Evolutionary conservation across 2,329 filamentous ascomycete genomes (phyloP).

Genomic region (Pezicula neosporulosa): DNA sequence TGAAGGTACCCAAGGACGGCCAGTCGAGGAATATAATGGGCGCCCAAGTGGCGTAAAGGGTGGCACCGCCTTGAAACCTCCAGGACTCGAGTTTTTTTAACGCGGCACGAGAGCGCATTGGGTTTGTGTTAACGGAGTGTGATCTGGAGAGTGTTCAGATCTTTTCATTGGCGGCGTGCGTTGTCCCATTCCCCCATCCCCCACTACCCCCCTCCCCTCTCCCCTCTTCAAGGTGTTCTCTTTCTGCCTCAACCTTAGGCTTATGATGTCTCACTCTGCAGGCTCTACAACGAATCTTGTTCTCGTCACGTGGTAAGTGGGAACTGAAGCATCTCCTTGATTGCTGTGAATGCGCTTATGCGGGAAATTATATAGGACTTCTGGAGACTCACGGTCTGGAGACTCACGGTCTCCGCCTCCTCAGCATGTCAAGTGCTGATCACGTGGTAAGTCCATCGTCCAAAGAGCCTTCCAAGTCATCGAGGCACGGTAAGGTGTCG

Average conservation of each 20-base stretch:
- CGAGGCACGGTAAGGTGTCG: not conserved
- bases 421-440: slow-evolving; percentile 54
- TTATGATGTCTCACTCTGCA: slow-evolving; percentile 19
- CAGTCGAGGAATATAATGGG: slow-evolving; percentile 40
- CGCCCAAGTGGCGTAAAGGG: slow-evolving; percentile 50
- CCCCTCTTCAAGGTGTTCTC: not conserved
- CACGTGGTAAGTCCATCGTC: slow-evolving; percentile 51
- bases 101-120: slow-evolving; percentile 56
- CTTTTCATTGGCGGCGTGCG: slow-evolving; percentile 51
- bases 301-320: slow-evolving; percentile 44
- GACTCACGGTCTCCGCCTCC: slow-evolving; percentile 51
- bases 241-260: not conserved
- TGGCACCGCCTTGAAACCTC: slow-evolving; percentile 45
- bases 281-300: slow-evolving; percentile 51
- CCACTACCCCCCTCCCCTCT: not conserved
- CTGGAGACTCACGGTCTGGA: slow-evolving; percentile 56
- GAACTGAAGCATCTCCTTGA: not conserved
- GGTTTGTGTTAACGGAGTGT: slow-evolving; percentile 51
- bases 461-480: too few species aligned
- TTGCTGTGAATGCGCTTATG: not conserved
- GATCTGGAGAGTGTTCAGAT: slow-evolving; percentile 58
- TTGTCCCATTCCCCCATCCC: slow-evolving; percentile 7
- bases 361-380: slow-evolving; percentile 43
- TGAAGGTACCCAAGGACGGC: slow-evolving; percentile 43
- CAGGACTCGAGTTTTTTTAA: slow-evolving; percentile 57